Base-by-base conservation (phyloP, 805 yeast species). In the Komagataella kurtzmanii region DNA sequence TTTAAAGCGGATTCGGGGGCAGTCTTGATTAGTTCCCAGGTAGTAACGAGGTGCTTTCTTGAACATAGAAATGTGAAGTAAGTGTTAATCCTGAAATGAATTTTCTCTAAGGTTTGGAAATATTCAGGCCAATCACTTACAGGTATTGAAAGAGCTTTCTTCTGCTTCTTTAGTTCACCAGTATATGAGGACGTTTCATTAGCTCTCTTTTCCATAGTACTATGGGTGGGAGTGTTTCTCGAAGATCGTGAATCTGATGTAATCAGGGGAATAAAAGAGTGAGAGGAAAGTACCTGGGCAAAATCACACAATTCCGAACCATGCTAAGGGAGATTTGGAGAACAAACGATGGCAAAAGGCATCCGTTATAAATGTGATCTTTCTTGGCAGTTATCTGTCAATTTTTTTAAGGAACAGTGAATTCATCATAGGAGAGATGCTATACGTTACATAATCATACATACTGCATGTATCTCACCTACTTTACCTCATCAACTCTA, bases 11-110 rank as follows among this genome's bases (percentile, higher is more conserved):
- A 71, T 52, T 77, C 79, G 7, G 79, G 77, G 0, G 85, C 77
- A 14, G 71, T 68, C 52, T 70, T 76, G 21, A 83, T 61, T 1
- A 77, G 65, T 2, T 76, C 77, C 59, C 76, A 77, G 8, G 83
- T 77, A 0, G 85, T 79, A 3, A 79, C 63, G 4, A 82, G 70
- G 60, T 80, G 83, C 54, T 80, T 79, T 52, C 85, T 66, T 3
- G 83, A 75, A 45, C 81, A 71, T 7, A 82, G 65, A 58, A 83
- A 83, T 0, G 87, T 81, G 64, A 71, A 81, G 53, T 80, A 76
- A 0, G 86, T 79, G 57, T 78, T 79, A 50, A 80, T 58, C 54
- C 79, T 63, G 59, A 75, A 76, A 57, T 77, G 80, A 10, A 79
- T 71, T 21, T 64, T 63, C 48, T 71, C 73, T 14, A 79, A 61